Evolutionary conservation across 2,329 filamentous ascomycete species (phyloP).

Genomic region (Rosellinia necatrix): DNA sequence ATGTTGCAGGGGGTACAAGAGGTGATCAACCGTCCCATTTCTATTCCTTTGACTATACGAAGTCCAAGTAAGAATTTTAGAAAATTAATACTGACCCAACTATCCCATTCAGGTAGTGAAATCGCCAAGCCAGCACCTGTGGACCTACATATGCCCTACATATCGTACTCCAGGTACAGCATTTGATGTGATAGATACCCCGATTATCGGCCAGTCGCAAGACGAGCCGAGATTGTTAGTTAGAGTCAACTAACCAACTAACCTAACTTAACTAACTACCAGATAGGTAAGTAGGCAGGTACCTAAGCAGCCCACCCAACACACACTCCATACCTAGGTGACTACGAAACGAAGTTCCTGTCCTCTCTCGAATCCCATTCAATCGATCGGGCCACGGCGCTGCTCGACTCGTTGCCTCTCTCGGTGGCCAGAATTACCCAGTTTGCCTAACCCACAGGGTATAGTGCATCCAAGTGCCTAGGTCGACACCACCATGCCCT

Average conservation of each 20-base stretch:
- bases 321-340: no score
- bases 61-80: neutral
- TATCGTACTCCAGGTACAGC: no score
- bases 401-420: no score
- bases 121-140: neutral
- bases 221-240: no score
- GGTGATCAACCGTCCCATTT: constrained; percentile 6
- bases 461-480: neutral
- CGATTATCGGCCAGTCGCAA: no score
- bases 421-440: neutral
- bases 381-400: no score
- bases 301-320: neutral
- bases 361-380: no score
- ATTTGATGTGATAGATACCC: no score
- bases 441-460: neutral
- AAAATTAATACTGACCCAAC: no score
- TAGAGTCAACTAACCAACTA: no score
- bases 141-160: no score
- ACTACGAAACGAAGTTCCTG: no score
- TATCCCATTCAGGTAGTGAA: neutral
- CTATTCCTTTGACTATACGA: neutral
- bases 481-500: neutral
- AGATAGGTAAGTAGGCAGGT: neutral
- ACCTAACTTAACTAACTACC: neutral
- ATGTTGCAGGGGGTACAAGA: neutral